Evolutionary conservation across 2,329 filamentous ascomycete species (phyloP).

Genomic region (Anthostomella pinea): DNA sequence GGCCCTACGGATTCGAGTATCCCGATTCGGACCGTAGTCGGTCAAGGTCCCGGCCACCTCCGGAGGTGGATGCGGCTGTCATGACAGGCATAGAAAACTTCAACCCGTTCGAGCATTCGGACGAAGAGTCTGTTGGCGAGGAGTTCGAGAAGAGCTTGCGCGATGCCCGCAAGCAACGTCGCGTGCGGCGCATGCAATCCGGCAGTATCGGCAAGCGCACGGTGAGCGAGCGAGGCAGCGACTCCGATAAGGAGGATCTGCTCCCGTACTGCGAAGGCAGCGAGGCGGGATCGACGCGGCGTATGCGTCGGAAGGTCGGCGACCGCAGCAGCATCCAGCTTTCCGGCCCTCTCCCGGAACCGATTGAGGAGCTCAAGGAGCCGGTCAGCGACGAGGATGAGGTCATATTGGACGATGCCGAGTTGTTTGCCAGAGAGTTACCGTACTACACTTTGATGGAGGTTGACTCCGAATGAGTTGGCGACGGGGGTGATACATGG

Average conservation of each 20-base stretch:
- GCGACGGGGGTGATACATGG: background rate
- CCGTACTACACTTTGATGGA: conserved; percentile 35
- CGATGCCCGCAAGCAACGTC: conserved; percentile 22
- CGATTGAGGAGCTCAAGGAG: conserved; percentile 34
- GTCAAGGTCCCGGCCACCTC: conserved; percentile 23
- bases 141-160: conserved; percentile 24
- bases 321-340: conserved; percentile 32
- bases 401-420: conserved; percentile 30
- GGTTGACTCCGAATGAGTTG: conserved; percentile 28
- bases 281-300: conserved; percentile 22
- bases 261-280: conserved; percentile 27
- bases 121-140: conserved; percentile 23
- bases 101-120: conserved; percentile 27
- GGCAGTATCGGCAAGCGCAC: conserved; percentile 36
- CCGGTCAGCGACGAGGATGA: conserved; percentile 32
- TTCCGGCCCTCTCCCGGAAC: conserved; percentile 25
- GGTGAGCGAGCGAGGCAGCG: conserved; percentile 34
- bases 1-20: conserved; percentile 29
- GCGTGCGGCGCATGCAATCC: conserved; percentile 31
- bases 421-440: conserved; percentile 29
- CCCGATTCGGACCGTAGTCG: conserved; percentile 29
- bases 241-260: conserved; percentile 33
- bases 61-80: conserved; percentile 28
- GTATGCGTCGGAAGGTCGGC: conserved; percentile 30
- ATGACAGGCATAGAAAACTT: conserved; percentile 27